Evolutionary conservation across 176 grass and related monocot genomes (phyloP), one percentile per base, ranked within the genome.

Genomic region (Cenchrus fungigraminus): DNA sequence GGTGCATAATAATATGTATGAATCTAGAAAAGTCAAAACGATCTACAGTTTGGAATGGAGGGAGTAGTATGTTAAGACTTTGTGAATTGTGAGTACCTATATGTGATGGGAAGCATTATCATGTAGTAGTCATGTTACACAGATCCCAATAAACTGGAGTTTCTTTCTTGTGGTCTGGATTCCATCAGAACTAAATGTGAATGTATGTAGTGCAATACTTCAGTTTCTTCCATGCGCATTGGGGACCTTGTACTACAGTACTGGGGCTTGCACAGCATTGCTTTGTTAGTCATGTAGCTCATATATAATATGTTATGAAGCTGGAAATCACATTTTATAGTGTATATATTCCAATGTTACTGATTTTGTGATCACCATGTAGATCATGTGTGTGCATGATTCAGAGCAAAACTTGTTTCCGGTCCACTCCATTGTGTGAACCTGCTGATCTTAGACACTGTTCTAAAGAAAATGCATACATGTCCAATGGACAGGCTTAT

Each of bases 371-470:
- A 17, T 19, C 43, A 72, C 12, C 54, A 1, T 32, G 50, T 9
- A 67, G 56, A 55, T 67, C 8, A 49, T 32, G 6, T 85, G 47
- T 34, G 8, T 77, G 40, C 51, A 85, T 69, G 65, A 6, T 75
- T 68, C 6, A 68, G 63, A 85, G 28, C 43, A 79, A 62, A 37
- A 37, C 37, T 9, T 62, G 34, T 34, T 34, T 34, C 1, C 34
- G 34, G 34, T 65, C 28, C 11, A 65, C 2, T 60, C 60, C 60
- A 64, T 12, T 34, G 13, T 16, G 12, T 40, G 31, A 59, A 9
- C 55, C 25, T 62, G 7, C 9, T 31, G 43, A 50, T 29, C 6
- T 37, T 29, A 37, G 37, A 31, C 5, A 6, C n/a, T 11, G 10
- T 22, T 1, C 8, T 10, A 11, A 34, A 34, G 3, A 34, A 34